Evolutionary conservation across 2,329 filamentous ascomycete species (phyloP).

Genomic region (Aspergillus brasiliensis): DNA sequence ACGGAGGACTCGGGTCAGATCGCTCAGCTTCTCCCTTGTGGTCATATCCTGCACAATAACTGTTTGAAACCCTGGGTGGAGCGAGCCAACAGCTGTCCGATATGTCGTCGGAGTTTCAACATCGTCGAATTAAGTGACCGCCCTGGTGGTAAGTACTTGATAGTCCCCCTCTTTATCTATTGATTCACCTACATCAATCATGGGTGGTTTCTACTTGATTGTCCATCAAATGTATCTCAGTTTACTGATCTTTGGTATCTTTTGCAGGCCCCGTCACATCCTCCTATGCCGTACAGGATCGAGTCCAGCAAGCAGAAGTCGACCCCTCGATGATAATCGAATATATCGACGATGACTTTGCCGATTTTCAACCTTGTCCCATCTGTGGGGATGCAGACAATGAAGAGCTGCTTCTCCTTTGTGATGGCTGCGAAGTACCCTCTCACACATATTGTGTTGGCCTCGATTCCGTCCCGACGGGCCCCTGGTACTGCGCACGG

Average conservation of each 20-base stretch:
- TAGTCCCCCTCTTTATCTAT: constrained; percentile 6
- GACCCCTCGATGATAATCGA: constrained; percentile 71
- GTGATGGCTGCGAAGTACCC: constrained; percentile 84
- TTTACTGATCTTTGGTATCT: background rate
- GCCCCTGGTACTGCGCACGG: constrained; percentile 88
- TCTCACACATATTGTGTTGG: constrained; percentile 94
- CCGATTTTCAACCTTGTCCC: constrained; percentile 72
- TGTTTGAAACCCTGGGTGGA: constrained; percentile 94
- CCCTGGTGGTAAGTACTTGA: constrained; percentile 68
- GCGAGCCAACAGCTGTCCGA: constrained; percentile 95
- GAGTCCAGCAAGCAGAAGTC: constrained; percentile 79
- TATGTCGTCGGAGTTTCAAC: constrained; percentile 91
- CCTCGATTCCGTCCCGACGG: constrained; percentile 72
- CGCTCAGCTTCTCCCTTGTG: constrained; percentile 72
- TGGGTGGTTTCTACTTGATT: constrained; percentile 10
- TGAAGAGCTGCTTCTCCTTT: constrained; percentile 82
- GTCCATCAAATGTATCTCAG: constrained; percentile 1
- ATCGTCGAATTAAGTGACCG: constrained; percentile 79
- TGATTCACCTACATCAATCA: background rate
- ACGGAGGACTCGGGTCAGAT: constrained; percentile 54
- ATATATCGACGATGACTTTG: constrained; percentile 64
- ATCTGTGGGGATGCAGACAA: constrained; percentile 80
- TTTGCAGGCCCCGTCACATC: constrained; percentile 56
- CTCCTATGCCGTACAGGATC: constrained; percentile 58
- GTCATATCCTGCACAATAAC: constrained; percentile 88